Conservation (phyloP, 768 basidiomycete species). For the Brasilioporus rufonigricans region DNA sequence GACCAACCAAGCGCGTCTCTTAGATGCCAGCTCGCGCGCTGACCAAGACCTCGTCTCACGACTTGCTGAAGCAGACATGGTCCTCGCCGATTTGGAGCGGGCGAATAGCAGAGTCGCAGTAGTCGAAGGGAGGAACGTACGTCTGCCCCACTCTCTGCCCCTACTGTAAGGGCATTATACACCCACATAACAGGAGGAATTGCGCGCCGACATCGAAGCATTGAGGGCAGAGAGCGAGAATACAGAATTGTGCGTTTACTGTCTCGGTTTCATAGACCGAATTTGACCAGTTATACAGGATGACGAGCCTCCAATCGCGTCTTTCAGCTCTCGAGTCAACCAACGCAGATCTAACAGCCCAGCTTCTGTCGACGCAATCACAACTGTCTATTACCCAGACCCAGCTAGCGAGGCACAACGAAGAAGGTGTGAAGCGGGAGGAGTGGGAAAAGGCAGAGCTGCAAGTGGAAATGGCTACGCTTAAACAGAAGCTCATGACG, state of each 20-base stretch:
- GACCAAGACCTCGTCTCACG: conserved; percentile 92
- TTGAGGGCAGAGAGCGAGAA: conserved; percentile 76
- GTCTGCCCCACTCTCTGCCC: conserved; percentile 24
- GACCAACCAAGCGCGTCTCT: conserved; percentile 85
- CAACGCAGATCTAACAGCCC: conserved; percentile 15
- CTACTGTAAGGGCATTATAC: too few relatives aligned
- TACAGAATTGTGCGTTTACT: conserved; percentile 57
- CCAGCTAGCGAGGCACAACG: conserved; percentile 18
- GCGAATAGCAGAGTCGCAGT: conserved; percentile 93
- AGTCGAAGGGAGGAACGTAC: conserved; percentile 89
- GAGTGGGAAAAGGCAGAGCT: conserved; percentile 30
- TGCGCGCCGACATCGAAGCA: conserved; percentile 92
- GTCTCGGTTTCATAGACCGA: background rate
- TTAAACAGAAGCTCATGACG: conserved; percentile 66
- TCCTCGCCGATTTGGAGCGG: conserved; percentile 89
- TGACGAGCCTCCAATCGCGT: conserved; percentile 57
- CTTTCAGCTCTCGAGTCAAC: conserved; percentile 72
- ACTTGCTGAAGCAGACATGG: conserved; percentile 91
- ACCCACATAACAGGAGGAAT: conserved; percentile 62
- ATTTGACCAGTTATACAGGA: conserved; percentile 11
- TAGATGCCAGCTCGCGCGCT: conserved; percentile 89
- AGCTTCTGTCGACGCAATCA: conserved; percentile 16
- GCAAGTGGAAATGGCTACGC: conserved; percentile 62
- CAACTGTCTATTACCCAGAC: conserved; percentile 17
- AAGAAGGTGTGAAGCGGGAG: conserved; percentile 16